phyloP scores from a whole-genome alignment of 306 rosid species.

The Cicer cuneatum region DNA sequence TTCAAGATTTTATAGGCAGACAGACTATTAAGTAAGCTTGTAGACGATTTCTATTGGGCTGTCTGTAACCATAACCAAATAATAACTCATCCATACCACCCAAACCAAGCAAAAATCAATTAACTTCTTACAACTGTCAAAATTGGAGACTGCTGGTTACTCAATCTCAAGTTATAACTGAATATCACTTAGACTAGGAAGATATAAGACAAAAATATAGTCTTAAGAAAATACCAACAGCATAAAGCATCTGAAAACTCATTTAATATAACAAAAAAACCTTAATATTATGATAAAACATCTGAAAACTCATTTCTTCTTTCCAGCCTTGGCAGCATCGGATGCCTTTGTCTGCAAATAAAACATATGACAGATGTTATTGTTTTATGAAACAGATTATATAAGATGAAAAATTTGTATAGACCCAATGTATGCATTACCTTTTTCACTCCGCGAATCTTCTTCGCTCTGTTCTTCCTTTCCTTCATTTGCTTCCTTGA shows the following conservation, averaged over 20 bases:
- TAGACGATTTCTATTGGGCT: no score
- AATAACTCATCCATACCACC: no score
- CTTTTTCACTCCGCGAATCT: slow-evolving; percentile 90
- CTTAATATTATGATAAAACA: slow-evolving; percentile 24
- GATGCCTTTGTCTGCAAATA: slow-evolving; percentile 78
- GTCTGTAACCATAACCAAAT: no score
- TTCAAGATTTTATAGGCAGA: no score
- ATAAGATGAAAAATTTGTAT: neutral
- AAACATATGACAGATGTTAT: neutral
- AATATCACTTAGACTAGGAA: neutral
- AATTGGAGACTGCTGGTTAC: no score
- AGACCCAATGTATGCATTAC: slow-evolving; percentile 41
- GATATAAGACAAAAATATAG: slow-evolving; percentile 43
- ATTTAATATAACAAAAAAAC: slow-evolving; percentile 49
- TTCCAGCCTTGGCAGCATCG: slow-evolving; percentile 83
- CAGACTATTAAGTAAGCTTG: no score
- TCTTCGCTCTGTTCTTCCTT: slow-evolving; percentile 85
- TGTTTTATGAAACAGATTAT: slow-evolving; percentile 7
- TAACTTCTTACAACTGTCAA: no score
- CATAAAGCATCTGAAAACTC: slow-evolving; percentile 36
- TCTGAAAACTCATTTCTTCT: slow-evolving; percentile 71
- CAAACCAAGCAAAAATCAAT: no score
- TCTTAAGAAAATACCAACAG: slow-evolving; percentile 31
- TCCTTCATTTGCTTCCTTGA: slow-evolving; percentile 95
- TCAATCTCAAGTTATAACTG: no score